These are phyloP conservation scores for Zarea fungicola DNA, from an alignment of 2,329 filamentous ascomycete species.

Conservation along the genomic window DNA sequence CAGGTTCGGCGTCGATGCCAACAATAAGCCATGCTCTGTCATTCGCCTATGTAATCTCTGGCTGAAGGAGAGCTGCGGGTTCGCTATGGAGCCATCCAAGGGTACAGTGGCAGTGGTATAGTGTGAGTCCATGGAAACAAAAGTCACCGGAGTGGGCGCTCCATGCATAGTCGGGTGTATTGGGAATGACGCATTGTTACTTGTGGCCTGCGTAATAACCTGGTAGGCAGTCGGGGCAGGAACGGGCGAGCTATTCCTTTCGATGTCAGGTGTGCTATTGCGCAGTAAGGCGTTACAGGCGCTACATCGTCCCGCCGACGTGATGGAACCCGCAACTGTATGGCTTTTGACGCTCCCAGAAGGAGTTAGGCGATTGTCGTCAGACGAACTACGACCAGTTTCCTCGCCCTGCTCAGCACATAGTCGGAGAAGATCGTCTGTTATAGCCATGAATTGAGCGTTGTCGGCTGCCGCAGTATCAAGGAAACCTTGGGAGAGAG, in stretches of 20 bases:
- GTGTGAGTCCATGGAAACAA: slow-evolving; percentile 16
- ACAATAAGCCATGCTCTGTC: slow-evolving; percentile 55
- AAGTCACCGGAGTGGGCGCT: slow-evolving; percentile 7
- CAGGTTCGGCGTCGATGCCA: slow-evolving; percentile 48
- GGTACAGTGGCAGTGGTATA: slow-evolving; percentile 33
- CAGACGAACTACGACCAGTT: slow-evolving; percentile 14
- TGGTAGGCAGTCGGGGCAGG: slow-evolving; percentile 32
- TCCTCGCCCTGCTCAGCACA: slow-evolving; percentile 41
- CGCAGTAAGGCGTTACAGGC: slow-evolving; percentile 6
- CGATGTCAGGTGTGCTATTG: too few species aligned
- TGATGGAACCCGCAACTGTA: not conserved
- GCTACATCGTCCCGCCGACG: slow-evolving; percentile 5
- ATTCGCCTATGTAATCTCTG: slow-evolving; percentile 63
- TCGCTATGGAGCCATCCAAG: slow-evolving; percentile 51
- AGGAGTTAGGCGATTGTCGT: slow-evolving; percentile 9
- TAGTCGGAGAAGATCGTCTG: slow-evolving; percentile 53
- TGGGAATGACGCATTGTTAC: slow-evolving; percentile 50
- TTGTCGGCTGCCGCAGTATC: slow-evolving; percentile 52
- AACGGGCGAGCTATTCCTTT: slow-evolving; percentile 1
- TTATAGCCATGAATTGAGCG: slow-evolving; percentile 50
- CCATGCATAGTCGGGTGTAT: slow-evolving; percentile 28
- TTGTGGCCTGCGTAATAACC: slow-evolving; percentile 45
- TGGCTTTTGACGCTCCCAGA: not conserved
- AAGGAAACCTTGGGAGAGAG: slow-evolving; percentile 52
- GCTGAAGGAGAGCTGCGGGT: slow-evolving; percentile 63